Evolutionary conservation across 1,284 basidiomycete genomes (phyloP).

Genomic region (Schizophyllum amplum): DNA sequence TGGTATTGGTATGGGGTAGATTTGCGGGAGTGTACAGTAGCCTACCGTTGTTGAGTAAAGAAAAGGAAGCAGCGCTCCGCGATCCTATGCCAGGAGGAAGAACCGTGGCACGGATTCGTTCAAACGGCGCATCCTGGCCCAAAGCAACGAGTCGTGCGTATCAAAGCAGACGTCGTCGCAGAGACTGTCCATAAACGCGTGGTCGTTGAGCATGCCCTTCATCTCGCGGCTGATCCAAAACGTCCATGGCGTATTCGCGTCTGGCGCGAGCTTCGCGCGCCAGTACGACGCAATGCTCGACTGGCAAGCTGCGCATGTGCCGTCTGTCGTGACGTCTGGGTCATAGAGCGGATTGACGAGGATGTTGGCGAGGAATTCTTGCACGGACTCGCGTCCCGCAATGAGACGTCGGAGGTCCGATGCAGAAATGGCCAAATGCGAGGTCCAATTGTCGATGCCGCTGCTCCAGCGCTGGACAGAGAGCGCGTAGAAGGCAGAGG

Average conservation of each 20-base stretch:
- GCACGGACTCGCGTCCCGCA: conserved; percentile 23
- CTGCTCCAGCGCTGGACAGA: conserved; percentile 22
- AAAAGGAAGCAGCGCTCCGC: not conserved
- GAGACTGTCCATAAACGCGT: conserved; percentile 7
- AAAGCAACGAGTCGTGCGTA: conserved; percentile 4
- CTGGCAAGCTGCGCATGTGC: conserved; percentile 9
- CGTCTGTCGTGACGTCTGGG: conserved; percentile 5
- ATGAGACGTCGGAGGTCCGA: conserved; percentile 24
- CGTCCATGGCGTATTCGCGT: conserved; percentile 13
- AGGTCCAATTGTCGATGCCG: conserved; percentile 22
- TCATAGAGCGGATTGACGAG: conserved; percentile 16
- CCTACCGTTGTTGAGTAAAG: too few relatives aligned
- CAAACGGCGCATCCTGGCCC: conserved; percentile 6
- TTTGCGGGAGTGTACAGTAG: too few relatives aligned
- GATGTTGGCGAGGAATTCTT: conserved; percentile 16
- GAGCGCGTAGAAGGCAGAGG: conserved; percentile 26
- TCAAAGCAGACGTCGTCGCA: conserved; percentile 7
- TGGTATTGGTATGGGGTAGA: too few relatives aligned
- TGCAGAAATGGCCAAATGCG: conserved; percentile 21
- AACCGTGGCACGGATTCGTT: conserved; percentile 5
- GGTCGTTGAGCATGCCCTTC: conserved; percentile 12
- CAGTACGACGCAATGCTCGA: conserved; percentile 13
- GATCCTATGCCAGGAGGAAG: conserved; percentile 5
- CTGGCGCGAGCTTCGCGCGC: conserved; percentile 13
- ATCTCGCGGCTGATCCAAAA: conserved; percentile 22